These are phyloP conservation scores for Acephala macrosclerotiorum DNA, from an alignment of 2,329 filamentous ascomycete genomes.

Conservation along the genomic window DNA sequence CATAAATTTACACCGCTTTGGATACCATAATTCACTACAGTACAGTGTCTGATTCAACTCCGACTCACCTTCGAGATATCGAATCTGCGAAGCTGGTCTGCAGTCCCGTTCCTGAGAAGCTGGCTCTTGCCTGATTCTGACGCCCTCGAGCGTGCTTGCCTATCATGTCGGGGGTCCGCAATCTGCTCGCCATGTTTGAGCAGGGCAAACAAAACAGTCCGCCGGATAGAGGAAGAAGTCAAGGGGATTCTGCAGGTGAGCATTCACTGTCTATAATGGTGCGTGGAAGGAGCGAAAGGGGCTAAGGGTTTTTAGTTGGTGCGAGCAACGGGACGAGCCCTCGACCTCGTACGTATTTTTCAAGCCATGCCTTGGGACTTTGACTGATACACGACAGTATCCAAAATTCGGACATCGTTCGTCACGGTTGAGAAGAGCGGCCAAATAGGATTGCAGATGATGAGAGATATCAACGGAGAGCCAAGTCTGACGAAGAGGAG, in stretches of 20 bases:
- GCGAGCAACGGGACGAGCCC: conserved; percentile 53
- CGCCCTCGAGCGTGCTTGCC: neutral
- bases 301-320: conserved; percentile 33
- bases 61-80: conserved; percentile 3
- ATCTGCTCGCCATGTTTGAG: conserved; percentile 79
- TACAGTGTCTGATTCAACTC: conserved; percentile 11
- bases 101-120: neutral
- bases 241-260: conserved; percentile 58
- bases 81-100: neutral
- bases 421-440: conserved; percentile 69
- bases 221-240: conserved; percentile 72
- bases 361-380: no score
- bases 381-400: no score
- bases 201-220: conserved; percentile 66
- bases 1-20: neutral
- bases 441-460: conserved; percentile 51
- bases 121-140: neutral
- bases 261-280: conserved; percentile 16
- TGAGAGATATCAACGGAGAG: conserved; percentile 45
- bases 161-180: conserved; percentile 53
- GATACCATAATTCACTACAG: neutral
- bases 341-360: conserved; percentile 73
- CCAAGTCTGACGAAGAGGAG: conserved; percentile 39
- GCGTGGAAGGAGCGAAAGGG: conserved; percentile 9
- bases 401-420: conserved; percentile 79